phyloP scores from a whole-genome alignment of 495 filamentous ascomycete species.

The Pyrenula aspistea region DNA sequence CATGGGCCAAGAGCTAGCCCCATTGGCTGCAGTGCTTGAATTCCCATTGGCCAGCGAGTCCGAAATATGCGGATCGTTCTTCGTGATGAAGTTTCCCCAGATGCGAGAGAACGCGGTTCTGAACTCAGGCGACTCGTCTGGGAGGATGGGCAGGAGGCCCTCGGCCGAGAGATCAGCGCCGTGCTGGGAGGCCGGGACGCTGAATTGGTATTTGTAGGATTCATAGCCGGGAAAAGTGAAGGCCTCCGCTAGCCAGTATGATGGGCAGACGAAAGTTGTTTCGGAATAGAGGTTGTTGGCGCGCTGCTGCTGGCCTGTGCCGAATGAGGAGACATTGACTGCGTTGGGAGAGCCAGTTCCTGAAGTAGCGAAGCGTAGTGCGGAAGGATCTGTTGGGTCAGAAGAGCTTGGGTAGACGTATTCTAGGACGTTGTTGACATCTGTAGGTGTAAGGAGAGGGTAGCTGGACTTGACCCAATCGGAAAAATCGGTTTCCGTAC shows the following conservation, averaged over 20 bases:
- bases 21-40: neutral
- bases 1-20: slow-evolving; percentile 11
- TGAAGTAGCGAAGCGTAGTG: slow-evolving; percentile 25
- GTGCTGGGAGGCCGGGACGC: slow-evolving; percentile 45
- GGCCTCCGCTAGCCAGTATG: slow-evolving; percentile 51
- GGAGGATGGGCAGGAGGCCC: neutral
- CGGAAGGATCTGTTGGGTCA: slow-evolving; percentile 11
- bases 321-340: slow-evolving; percentile 34
- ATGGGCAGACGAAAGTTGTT: slow-evolving; percentile 47
- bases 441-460: slow-evolving; percentile 32
- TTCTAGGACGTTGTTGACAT: slow-evolving; percentile 27
- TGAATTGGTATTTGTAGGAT: slow-evolving; percentile 50
- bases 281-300: slow-evolving; percentile 49
- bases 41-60: slow-evolving; percentile 5
- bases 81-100: slow-evolving; percentile 38
- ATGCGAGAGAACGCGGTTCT: slow-evolving; percentile 18
- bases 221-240: slow-evolving; percentile 25
- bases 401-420: slow-evolving; percentile 30
- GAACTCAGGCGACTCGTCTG: slow-evolving; percentile 3
- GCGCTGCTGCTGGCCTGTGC: slow-evolving; percentile 37
- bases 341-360: slow-evolving; percentile 35
- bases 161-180: slow-evolving; percentile 33
- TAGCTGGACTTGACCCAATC: slow-evolving; percentile 32
- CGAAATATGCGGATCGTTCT: slow-evolving; percentile 30
- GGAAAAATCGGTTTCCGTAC: slow-evolving; percentile 27